A percentile compares a stretch with the other conserved stretches of the same genome.
phyloP scores from a whole-genome alignment of 306 rosid genomes.

The Datisca glomerata region DNA sequence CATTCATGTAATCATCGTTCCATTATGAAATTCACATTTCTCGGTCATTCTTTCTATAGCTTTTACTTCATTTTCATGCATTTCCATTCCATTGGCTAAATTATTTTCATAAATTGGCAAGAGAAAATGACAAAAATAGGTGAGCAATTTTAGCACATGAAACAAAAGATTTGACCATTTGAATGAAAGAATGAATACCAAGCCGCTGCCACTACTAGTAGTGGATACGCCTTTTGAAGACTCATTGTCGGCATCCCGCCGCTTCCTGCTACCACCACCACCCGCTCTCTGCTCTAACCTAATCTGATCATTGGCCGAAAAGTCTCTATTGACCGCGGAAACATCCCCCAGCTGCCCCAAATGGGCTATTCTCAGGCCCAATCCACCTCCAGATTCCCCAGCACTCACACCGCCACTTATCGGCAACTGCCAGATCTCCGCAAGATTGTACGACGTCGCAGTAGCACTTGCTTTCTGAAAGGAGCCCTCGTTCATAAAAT shows the following conservation, averaged over 20 bases:
- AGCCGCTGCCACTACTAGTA: conserved; percentile 41
- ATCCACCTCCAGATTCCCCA: conserved; percentile 30
- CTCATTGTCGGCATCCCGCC: conserved; percentile 40
- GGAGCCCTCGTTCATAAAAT: conserved; percentile 29
- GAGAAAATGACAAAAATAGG: too few relatives aligned
- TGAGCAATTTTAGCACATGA: too few relatives aligned
- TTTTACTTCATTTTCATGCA: too few relatives aligned
- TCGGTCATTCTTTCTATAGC: too few relatives aligned
- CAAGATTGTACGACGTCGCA: conserved; percentile 34
- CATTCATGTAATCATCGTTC: too few relatives aligned
- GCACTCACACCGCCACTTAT: conserved; percentile 14
- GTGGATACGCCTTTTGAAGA: conserved; percentile 39
- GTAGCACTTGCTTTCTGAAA: conserved; percentile 30
- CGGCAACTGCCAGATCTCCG: conserved; percentile 79
- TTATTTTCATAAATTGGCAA: too few relatives aligned
- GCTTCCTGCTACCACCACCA: conserved; percentile 30
- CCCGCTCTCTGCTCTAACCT: conserved; percentile 21
- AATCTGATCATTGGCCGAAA: conserved; percentile 20
- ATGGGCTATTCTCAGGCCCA: conserved; percentile 33
- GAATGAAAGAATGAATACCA: conserved; percentile 28
- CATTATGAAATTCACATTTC: too few relatives aligned
- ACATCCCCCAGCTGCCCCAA: conserved; percentile 37
- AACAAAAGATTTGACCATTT: too few relatives aligned
- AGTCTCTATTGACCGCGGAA: conserved; percentile 24
- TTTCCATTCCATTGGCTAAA: too few relatives aligned